phyloP scores from a whole-genome alignment of 2,329 filamentous ascomycete genomes.

The Colletotrichum costaricense region DNA sequence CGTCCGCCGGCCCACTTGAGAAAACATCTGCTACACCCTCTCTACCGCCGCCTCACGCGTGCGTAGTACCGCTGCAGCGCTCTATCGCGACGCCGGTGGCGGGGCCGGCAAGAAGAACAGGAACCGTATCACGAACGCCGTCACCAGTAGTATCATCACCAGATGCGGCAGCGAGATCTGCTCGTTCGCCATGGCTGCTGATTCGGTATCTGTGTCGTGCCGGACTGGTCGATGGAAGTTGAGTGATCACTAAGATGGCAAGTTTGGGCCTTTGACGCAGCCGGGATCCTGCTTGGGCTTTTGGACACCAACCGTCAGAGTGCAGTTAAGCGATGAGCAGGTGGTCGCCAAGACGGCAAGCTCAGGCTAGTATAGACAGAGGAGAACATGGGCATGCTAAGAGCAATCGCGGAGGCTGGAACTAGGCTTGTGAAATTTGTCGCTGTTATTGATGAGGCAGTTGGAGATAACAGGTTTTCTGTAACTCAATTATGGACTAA shows the following conservation, averaged over 20 bases:
- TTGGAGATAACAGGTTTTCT: too few species aligned
- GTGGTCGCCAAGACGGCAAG: too few species aligned
- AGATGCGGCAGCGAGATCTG: slow-evolving; percentile 89
- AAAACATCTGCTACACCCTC: slow-evolving; percentile 93
- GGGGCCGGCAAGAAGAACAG: slow-evolving; percentile 72
- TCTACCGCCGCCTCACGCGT: slow-evolving; percentile 79
- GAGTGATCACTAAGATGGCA: neutral
- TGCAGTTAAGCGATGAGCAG: too few species aligned
- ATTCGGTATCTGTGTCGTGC: neutral
- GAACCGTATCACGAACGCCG: slow-evolving; percentile 86
- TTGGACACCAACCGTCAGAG: too few species aligned
- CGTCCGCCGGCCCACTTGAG: slow-evolving; percentile 82
- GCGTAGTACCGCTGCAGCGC: slow-evolving; percentile 59
- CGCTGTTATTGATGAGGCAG: too few species aligned
- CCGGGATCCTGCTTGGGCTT: too few species aligned
- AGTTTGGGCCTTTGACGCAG: too few species aligned
- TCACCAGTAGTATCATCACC: slow-evolving; percentile 81
- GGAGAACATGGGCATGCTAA: too few species aligned
- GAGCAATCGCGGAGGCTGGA: too few species aligned
- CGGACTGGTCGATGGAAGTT: slow-evolving; percentile 15
- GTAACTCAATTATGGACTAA: too few species aligned
- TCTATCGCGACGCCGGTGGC: slow-evolving; percentile 40
- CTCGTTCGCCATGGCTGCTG: slow-evolving; percentile 68
- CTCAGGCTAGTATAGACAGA: too few species aligned
- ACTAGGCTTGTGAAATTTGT: too few species aligned